Evolutionary conservation across 129 eudicot species (phyloP), one percentile per base, ranked within the genome.

Genomic region (Flaveria trinervia): DNA sequence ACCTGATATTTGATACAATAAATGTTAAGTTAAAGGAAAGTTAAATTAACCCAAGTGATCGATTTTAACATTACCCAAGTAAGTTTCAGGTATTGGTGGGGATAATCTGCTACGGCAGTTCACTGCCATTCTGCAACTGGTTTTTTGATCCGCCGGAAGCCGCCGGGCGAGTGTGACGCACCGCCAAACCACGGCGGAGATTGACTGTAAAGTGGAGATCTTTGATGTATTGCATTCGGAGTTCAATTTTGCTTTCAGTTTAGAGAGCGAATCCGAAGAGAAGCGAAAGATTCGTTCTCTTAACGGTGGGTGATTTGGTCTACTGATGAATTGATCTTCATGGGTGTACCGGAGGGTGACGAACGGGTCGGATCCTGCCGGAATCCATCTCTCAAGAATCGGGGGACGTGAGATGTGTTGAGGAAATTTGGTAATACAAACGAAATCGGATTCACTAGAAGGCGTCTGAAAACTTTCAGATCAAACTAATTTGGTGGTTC

Each of bases 211-310:
- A 18, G 84, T 60, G 6, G 92, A 88, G n/a, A 85, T 80, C 9
- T 61, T 77, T 44, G 25, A 77, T 18, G 76, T 18, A 28, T 68
- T 41, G 43, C 72, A 20, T 43, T 80, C 77, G 0, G 39, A 43
- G 61, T 88, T 88, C 16, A 81, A 89, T 65, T 71, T 83, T 0
- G 76, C 71, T 72, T 88, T 88, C 43, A 88, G 80, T 61, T 57
- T 81, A 16, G 83, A 54, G 2, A 83, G 69, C 1, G 88, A 83
- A 10, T 68, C 76, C 1, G 83, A 41, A 3, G 88, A 83, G 65
- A 83, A 80, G 36, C 79, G 86, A 69, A 88, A 88, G 45, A 88
- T 68, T 49, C 88, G 79, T 70, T 85, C 85, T 56, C 88, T 80
- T 7, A 86, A 66, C 3, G 33, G 15, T 0, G 89, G 84, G 1